A percentile compares a stretch with the other conserved stretches of the same genome.
Evolutionary conservation across 2,329 filamentous ascomycete species (phyloP).

Genomic region (Aspergillus japonicus): DNA sequence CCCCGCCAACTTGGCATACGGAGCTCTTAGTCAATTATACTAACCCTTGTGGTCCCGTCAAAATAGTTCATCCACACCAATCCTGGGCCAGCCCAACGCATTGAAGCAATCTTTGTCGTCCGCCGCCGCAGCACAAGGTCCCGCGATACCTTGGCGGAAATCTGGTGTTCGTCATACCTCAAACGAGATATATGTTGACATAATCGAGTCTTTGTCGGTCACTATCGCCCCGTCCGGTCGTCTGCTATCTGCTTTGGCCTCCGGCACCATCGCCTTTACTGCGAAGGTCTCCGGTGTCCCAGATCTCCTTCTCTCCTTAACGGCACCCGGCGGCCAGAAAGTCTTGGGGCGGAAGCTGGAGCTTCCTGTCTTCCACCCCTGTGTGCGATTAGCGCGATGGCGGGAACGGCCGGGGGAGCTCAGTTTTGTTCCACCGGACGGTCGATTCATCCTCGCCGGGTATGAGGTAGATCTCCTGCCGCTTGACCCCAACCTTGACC

Average conservation of each 20-base stretch:
- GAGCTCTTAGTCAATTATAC: not conserved
- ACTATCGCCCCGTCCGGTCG: slow-evolving; percentile 88
- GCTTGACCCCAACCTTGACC: slow-evolving; percentile 58
- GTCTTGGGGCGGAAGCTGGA: slow-evolving; percentile 74
- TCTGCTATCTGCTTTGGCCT: slow-evolving; percentile 79
- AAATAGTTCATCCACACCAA: slow-evolving; percentile 39
- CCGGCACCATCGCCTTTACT: slow-evolving; percentile 92
- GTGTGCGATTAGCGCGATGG: slow-evolving; percentile 87
- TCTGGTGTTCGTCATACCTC: slow-evolving; percentile 93
- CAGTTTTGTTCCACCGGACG: slow-evolving; percentile 95
- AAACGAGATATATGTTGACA: slow-evolving; percentile 95
- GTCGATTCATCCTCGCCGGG: slow-evolving; percentile 85
- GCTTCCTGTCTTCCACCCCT: slow-evolving; percentile 92
- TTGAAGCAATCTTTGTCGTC: slow-evolving; percentile 42
- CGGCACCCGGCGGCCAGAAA: slow-evolving; percentile 76
- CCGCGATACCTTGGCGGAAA: slow-evolving; percentile 79
- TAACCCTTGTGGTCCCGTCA: not conserved
- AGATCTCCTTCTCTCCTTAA: slow-evolving; percentile 78
- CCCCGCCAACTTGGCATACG: not conserved
- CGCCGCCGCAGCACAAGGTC: slow-evolving; percentile 39
- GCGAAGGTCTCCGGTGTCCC: slow-evolving; percentile 93
- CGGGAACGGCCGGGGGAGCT: slow-evolving; percentile 82
- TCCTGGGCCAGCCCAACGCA: slow-evolving; percentile 39
- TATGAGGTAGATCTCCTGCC: slow-evolving; percentile 93
- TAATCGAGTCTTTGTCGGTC: slow-evolving; percentile 84